Percentiles rank a stretch among this genome's conserved stretches.
Evolutionary conservation across 331 rosid genomes (phyloP).

Genomic region (Rhamnella rubrinervis): DNA sequence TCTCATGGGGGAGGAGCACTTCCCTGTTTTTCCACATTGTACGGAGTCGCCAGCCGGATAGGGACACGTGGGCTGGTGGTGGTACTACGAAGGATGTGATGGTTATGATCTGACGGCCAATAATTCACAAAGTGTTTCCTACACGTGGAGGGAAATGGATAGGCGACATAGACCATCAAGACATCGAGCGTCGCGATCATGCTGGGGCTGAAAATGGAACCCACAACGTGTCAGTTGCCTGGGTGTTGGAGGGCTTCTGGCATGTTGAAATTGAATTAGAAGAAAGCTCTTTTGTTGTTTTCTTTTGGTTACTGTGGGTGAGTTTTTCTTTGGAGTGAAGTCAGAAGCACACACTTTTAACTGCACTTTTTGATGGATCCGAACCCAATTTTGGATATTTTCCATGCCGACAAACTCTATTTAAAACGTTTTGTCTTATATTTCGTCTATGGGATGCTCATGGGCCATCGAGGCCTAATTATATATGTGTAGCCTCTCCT

Average conservation of each 20-base stretch:
- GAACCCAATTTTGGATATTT: constrained; percentile 2
- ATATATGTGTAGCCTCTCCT: too few relatives aligned
- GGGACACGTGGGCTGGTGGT: constrained; percentile 2
- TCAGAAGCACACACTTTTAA: background rate
- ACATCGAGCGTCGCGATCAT: constrained; percentile 6
- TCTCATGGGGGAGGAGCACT: background rate
- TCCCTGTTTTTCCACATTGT: background rate
- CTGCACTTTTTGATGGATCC: too few relatives aligned
- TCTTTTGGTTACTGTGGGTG: background rate
- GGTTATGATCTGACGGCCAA: constrained; percentile 7
- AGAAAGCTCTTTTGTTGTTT: background rate
- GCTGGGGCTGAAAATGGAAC: constrained; percentile 1
- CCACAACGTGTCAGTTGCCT: background rate
- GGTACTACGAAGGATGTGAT: background rate
- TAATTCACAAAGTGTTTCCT: background rate
- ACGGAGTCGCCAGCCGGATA: background rate
- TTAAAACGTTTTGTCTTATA: constrained; percentile 6
- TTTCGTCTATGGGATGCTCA: background rate
- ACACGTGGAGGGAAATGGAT: background rate
- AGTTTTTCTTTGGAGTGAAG: background rate
- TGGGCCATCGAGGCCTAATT: constrained; percentile 13
- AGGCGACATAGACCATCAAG: constrained; percentile 17
- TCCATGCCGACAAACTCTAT: constrained; percentile 13
- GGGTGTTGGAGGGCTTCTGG: too few relatives aligned
- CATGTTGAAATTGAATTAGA: background rate